Evolutionary conservation across 2,329 filamentous ascomycete species (phyloP), one percentile per base, ranked within the genome.

Genomic region (Microsporum ferrugineum): DNA sequence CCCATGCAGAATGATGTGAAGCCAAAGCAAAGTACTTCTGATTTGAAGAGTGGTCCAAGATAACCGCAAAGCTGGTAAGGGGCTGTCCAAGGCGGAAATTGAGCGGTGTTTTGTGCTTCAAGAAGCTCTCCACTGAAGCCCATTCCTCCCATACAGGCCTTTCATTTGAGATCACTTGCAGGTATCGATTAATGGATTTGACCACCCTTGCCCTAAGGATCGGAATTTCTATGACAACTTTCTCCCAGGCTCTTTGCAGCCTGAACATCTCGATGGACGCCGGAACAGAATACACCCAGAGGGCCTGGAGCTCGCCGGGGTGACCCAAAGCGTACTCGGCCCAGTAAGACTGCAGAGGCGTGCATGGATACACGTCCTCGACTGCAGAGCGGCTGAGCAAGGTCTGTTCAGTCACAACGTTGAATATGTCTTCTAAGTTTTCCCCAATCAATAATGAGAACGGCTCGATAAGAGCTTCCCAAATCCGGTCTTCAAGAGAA

Each of bases 1-100:
- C 75, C 63, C 76, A 77, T 0, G 74, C 47, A 1, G 70, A 69
- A 62, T 77, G 75, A 60, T 77, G 75, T n/a, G 72, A 67, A 23
- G 69, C 73, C 65, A 68, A 70, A 1, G 71, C 67, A 58, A 72
- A 64, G 49, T 68, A 68, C 23, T 57, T 27, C 8, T 36, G 34
- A 36, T 36, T 36, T 8, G 34, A 36, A 36, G 5, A 5, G 8
- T 8, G 8, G n/a, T 49, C 45, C 7, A 60, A 39, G 10, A 68
- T 62, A 23, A 71, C 60, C 27, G 64, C 66, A 59, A 65, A 67
- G 33, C 67, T 61, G 17, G 62, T 57, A 1, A 70, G 63, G 6
- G 61, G 45, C 53, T 61, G 61, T 10, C 68, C 68, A 14, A 69
- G 63, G 34, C 34, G 34, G 8, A 36, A 36, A 36, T 8, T 8